Evolutionary conservation across 129 eudicot species (phyloP), one percentile per base, ranked within the genome.

Genomic region (Cynara cardunculus): DNA sequence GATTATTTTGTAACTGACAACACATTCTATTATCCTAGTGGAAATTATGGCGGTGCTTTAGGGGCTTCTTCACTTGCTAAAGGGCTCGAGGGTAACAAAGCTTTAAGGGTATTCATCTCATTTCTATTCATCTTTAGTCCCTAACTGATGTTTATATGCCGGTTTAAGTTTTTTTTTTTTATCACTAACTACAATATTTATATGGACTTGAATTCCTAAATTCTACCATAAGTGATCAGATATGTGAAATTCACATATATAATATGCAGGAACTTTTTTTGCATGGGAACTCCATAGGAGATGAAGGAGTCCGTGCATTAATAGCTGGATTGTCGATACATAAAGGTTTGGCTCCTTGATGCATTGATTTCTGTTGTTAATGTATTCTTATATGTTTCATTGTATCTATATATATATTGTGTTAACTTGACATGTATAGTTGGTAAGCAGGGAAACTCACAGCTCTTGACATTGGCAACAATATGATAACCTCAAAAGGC

Each of bases 1-100:
- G 68, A 61, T 61, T n/a, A 61, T 21, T 83, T 71, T 77, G 77
- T 62, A 22, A 66, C 28, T 74, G 19, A 67, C 37, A 25, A 66
- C 27, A 21, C 69, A 35, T 79, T 62, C 25, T 87, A 22, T 35
- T 74, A 32, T 86, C 78, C 27, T 79, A 95, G 99, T 88, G 99
- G 99, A 74, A 95, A 95, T 78, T 95, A 95, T 81, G 96, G 99
- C 46, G 99, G 99, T 76, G 89, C 99, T 35, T 76, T 95, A 88
- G 99, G 99, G 64, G 94, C 94, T 77, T 87, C 97, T 73, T 87
- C 94, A 24, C 86, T 95, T 73, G 94, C 97, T 65, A 92, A 95
- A 89, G 99, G 99, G 24, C 87, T 95, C 11, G 99, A 92, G 89
- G 92, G 93, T 62, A 92, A 95, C 91, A 92, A 88, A 85, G 92